A percentile compares a stretch with the other conserved stretches of the same genome.
phyloP scores from a whole-genome alignment of 1,284 basidiomycete species.

The Earliella scabrosa region DNA sequence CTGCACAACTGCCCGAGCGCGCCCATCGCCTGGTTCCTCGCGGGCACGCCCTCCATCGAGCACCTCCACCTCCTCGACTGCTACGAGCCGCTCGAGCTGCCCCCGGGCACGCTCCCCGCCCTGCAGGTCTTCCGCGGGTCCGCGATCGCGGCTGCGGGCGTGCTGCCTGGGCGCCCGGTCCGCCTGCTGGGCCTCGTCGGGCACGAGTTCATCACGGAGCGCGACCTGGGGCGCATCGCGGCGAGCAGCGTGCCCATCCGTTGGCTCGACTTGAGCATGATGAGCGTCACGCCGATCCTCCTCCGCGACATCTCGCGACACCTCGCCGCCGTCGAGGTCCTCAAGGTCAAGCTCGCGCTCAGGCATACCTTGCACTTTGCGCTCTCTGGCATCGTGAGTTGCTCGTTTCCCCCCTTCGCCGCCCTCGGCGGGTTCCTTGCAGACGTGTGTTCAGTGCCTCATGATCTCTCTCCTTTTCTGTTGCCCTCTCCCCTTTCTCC shows the following conservation, averaged over 20 bases:
- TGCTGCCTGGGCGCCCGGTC: constrained; percentile 64
- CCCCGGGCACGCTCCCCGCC: constrained; percentile 45
- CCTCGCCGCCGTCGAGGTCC: constrained; percentile 50
- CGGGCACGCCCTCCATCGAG: constrained; percentile 41
- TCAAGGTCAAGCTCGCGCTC: constrained; percentile 62
- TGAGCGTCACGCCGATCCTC: constrained; percentile 59
- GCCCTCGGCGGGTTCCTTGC: background rate
- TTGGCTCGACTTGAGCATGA: constrained; percentile 59
- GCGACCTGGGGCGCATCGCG: constrained; percentile 55
- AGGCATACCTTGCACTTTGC: constrained; percentile 67
- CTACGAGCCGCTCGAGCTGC: constrained; percentile 41
- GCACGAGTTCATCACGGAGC: constrained; percentile 55
- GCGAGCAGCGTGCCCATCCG: constrained; percentile 50
- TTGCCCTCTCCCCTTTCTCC: background rate
- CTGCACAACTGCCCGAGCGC: constrained; percentile 40
- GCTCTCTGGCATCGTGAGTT: constrained; percentile 67
- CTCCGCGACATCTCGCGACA: constrained; percentile 58
- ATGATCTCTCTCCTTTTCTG: background rate
- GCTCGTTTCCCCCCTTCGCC: constrained; percentile 18
- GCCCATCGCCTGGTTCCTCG: constrained; percentile 47
- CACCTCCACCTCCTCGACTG: constrained; percentile 58
- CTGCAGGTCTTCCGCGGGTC: constrained; percentile 62
- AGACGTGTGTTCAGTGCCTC: constrained; percentile 7
- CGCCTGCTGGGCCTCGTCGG: constrained; percentile 58
- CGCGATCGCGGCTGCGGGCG: constrained; percentile 55